Evolutionary conservation across 2,329 filamentous ascomycete genomes (phyloP).

Genomic region (Nothophaeocryptopus gaeumannii): DNA sequence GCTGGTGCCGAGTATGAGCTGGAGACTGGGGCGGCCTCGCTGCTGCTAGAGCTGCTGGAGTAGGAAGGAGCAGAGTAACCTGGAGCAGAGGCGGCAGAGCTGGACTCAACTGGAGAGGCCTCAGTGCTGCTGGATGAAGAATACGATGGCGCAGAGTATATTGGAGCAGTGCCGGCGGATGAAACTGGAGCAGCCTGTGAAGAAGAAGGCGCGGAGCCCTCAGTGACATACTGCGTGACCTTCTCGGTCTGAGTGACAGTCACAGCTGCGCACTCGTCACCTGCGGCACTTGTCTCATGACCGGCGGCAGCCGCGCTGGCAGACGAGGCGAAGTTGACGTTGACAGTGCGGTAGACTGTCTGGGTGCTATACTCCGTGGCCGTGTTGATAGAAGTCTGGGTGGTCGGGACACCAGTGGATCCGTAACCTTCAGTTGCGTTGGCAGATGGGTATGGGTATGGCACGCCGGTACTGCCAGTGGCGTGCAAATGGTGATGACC

Average conservation of each 20-base stretch:
- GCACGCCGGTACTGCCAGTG: slow-evolving; percentile 22
- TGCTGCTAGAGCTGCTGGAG: slow-evolving; percentile 1
- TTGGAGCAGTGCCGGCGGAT: slow-evolving; percentile 15
- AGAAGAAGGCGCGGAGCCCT: slow-evolving; percentile 8
- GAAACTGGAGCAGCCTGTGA: slow-evolving; percentile 15
- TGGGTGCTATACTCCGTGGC: slow-evolving; percentile 14
- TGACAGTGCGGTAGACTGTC: slow-evolving; percentile 23
- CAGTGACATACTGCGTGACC: slow-evolving; percentile 31
- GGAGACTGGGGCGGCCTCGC: slow-evolving; percentile 13
- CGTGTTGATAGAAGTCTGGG: neutral
- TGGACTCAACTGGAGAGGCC: slow-evolving; percentile 16
- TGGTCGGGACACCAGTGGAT: slow-evolving; percentile 23
- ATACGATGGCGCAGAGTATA: slow-evolving; percentile 16
- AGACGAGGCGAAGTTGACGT: slow-evolving; percentile 5
- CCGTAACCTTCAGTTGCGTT: slow-evolving; percentile 30
- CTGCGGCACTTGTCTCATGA: slow-evolving; percentile 7
- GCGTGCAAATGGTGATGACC: slow-evolving; percentile 24
- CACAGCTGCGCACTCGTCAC: slow-evolving; percentile 33
- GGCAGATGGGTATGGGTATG: slow-evolving; percentile 29
- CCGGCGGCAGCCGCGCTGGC: slow-evolving; percentile 9
- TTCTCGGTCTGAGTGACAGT: slow-evolving; percentile 43
- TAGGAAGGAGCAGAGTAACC: slow-evolving; percentile 17
- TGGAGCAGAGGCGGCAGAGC: slow-evolving; percentile 17
- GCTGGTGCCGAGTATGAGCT: slow-evolving; percentile 12
- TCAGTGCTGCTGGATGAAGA: slow-evolving; percentile 15